Percentiles rank a stretch among this genome's conserved stretches.
phyloP scores from a whole-genome alignment of 345 rosid genomes.

The Stellera chamaejasme region DNA sequence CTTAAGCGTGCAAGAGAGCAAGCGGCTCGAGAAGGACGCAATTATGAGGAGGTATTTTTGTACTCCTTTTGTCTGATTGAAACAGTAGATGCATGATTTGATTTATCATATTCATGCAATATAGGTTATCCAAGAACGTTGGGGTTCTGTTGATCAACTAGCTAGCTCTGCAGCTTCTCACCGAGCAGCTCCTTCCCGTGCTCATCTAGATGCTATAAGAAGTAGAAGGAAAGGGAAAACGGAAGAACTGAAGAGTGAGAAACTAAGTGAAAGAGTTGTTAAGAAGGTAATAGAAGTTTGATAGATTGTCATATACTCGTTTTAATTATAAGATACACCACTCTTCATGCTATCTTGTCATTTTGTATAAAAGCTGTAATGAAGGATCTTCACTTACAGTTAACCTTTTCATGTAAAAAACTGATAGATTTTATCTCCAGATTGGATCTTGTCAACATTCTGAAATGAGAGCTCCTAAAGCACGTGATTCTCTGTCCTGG shows the following conservation, averaged over 20 bases:
- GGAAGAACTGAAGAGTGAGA: conserved; percentile 23
- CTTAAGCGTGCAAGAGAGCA: conserved; percentile 86
- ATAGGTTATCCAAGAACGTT: conserved; percentile 77
- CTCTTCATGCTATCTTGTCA: not conserved
- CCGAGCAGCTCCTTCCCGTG: conserved; percentile 70
- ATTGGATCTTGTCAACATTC: conserved; percentile 48
- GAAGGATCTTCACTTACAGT: not conserved
- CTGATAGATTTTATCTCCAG: conserved; percentile 48
- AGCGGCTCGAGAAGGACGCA: conserved; percentile 78
- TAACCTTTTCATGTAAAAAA: conserved; percentile 18
- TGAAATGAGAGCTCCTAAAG: conserved; percentile 68
- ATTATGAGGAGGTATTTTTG: conserved; percentile 48
- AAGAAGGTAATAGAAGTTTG: conserved; percentile 35
- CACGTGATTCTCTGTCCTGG: conserved; percentile 62
- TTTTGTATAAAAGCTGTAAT: not conserved
- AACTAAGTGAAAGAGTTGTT: conserved; percentile 27
- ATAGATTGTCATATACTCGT: not conserved
- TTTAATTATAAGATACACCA: not conserved
- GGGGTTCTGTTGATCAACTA: conserved; percentile 75
- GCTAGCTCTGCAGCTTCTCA: conserved; percentile 64
- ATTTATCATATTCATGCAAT: conserved; percentile 15
- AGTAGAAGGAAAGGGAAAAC: conserved; percentile 40
- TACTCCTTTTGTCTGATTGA: not conserved
- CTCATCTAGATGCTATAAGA: conserved; percentile 78
- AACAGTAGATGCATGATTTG: conserved; percentile 5